Percentiles rank a stretch among this genome's conserved stretches.
Conservation (phyloP, 768 basidiomycete species). For the Xerocomus brunneocitrinus region DNA sequence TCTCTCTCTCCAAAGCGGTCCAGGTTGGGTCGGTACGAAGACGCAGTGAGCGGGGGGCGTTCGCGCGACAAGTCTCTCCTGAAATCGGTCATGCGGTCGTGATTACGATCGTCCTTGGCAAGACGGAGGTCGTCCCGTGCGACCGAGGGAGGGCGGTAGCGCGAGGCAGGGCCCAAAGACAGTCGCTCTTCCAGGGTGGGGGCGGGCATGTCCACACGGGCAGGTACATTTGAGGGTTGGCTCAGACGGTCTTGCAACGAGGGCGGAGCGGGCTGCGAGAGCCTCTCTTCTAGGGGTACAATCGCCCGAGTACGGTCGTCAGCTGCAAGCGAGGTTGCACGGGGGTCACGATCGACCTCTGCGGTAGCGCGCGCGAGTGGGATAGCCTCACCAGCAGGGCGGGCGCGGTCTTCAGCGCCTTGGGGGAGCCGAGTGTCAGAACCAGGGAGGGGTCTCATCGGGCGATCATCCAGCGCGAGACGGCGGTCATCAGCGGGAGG, state of each 20-base stretch:
- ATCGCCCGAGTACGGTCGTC: constrained; percentile 27
- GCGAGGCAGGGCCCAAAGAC: constrained; percentile 30
- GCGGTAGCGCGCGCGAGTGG: constrained; percentile 8
- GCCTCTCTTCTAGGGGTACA: constrained; percentile 37
- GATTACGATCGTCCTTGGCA: constrained; percentile 31
- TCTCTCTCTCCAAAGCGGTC: constrained; percentile 34
- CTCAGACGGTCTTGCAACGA: constrained; percentile 38
- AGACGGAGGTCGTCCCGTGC: constrained; percentile 33
- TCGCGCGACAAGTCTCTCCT: constrained; percentile 36
- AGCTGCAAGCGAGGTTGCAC: constrained; percentile 12
- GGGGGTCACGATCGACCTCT: constrained; percentile 29
- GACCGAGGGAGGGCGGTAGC: constrained; percentile 23
- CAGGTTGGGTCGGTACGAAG: constrained; percentile 38
- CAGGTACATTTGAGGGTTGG: constrained; percentile 23
- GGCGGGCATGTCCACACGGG: constrained; percentile 26
- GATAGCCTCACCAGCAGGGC: constrained; percentile 16
- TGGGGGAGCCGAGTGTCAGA: constrained; percentile 9
- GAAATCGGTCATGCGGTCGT: constrained; percentile 21
- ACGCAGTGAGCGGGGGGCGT: constrained; percentile 20
- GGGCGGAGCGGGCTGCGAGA: constrained; percentile 32
- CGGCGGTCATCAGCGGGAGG: constrained; percentile 24
- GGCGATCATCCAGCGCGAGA: constrained; percentile 30
- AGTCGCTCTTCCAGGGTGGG: constrained; percentile 41
- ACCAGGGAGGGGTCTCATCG: constrained; percentile 27
- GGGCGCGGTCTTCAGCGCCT: constrained; percentile 20